Base-by-base conservation (phyloP, 2,329 filamentous ascomycete genomes). In the Ophiosphaerella korrae region DNA sequence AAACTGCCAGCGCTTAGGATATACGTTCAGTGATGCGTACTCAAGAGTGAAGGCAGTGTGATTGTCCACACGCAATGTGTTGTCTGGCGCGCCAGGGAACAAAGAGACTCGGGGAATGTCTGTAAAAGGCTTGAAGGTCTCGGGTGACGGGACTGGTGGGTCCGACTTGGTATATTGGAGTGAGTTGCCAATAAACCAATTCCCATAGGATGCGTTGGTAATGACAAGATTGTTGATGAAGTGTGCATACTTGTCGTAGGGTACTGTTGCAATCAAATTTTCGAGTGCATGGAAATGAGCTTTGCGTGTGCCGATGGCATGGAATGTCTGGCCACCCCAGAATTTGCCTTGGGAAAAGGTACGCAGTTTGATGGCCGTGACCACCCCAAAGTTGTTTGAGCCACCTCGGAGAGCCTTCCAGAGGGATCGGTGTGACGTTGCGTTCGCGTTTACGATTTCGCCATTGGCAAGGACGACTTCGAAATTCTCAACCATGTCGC, bases 391-490 rank as follows among this genome's bases (percentile, higher is more conserved):
- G 40, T 71, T 68, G 52, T 66, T 70, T 23, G 35, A 50, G 5
- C 69, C 69, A n/a, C 69, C 67, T 45, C 66, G 67, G 2, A 72
- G 50, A 4, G 67, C 67, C 5, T 48, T 42, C 46, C 59, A 67
- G 23, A 72, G 60, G 23, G 62, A 54, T 1, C 58, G 53, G 39
- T 71, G 67, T 18, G 35, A 43, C 1, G 44, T 47, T 3, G 46
- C 43, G 42, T 45, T 45, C 8, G 42, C 38, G 13, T 41, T 13
- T n/a, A 41, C 23, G 23, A 41, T 41, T 11, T 26, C 23, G n/a
- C 38, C 38, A 29, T 29, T 41, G 21, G 38, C 38, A 11, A 41
- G 38, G 11, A 41, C 38, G 8, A 41, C 38, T 29, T 41, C 21
- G 14, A 26, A 41, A 14, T 41, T 41, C 8, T 26, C 7, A 11